Percentiles rank a stretch among this genome's conserved stretches.
Evolutionary conservation across 2,329 filamentous ascomycete genomes (phyloP).

Genomic region (Colletotrichum sublineola): DNA sequence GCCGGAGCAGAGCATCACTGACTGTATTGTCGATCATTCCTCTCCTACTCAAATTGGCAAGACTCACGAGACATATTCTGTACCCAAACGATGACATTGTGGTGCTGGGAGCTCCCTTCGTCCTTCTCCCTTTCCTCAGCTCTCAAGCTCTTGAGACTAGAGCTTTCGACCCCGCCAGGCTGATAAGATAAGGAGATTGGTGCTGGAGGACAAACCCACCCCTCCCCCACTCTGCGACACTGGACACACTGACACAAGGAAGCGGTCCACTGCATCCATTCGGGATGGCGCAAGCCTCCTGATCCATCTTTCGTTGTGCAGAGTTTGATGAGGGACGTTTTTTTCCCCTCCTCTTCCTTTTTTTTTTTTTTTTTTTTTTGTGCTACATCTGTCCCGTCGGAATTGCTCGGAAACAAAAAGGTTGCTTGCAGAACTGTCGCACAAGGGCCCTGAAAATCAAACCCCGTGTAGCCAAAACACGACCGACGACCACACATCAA

Average conservation of each 20-base stretch:
- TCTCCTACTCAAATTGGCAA: neutral
- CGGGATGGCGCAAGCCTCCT: constrained; percentile 18
- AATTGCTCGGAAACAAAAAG: neutral
- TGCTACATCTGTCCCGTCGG: neutral
- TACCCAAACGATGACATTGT: constrained; percentile 1
- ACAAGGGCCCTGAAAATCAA: neutral
- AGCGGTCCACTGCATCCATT: constrained; percentile 13
- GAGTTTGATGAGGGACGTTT: neutral
- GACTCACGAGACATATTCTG: neutral
- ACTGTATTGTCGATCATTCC: constrained; percentile 66
- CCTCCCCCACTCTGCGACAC: constrained; percentile 3
- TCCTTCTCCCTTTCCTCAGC: neutral
- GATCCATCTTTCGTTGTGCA: constrained; percentile 2
- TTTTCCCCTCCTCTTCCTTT: neutral
- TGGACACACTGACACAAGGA: constrained; percentile 1
- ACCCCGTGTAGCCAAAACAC: neutral
- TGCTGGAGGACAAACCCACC: neutral
- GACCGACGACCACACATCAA: neutral
- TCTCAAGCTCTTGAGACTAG: neutral
- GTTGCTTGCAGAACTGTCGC: too few species aligned
- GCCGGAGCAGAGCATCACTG: constrained; percentile 72
- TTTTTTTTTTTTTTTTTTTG: neutral
- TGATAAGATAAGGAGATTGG: constrained; percentile 20
- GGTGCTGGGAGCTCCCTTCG: neutral
- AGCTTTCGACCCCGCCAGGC: constrained; percentile 6